Evolutionary conservation across 306 rosid species (phyloP), one percentile per base, ranked within the genome.

Genomic region (Pachyrhizus erosus): DNA sequence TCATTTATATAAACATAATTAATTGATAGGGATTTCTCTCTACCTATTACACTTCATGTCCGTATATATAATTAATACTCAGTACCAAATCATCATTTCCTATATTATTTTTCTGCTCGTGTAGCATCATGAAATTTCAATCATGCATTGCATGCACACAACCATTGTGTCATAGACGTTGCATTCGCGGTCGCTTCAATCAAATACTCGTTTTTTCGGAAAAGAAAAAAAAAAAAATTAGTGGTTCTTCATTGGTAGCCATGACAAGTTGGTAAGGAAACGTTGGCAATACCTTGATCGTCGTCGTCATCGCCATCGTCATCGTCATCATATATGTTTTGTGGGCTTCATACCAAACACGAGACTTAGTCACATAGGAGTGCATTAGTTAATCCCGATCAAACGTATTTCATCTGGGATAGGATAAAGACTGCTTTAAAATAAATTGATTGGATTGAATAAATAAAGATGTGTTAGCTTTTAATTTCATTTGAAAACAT

Each of bases 341-440:
- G 26, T 49, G 77, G 49, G 27, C 39, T 27, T 70, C 58, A 18
- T 20, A 26, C 76, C 76, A 7, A 70, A 45, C 76, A 45, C 18
- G 31, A 70, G 57, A 70, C 2, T 21, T 10, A n/a, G n/a, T n/a
- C n/a, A n/a, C n/a, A n/a, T n/a, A 40, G 29, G n/a, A 68, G 73
- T 39, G 4, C 34, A 15, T 15, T 33, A 64, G 23, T 20, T 18
- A 34, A 34, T 18, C 17, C 8, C 1, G 13, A 5, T 24, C 27
- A 1, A 66, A 34, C 70, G 3, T n/a, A 34, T 65, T 65, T 34
- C 26, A 66, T 66, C 8, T 34, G 11, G 12, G 24, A 7, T 55
- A 0, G 70, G 43, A 31, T 29, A 31, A 31, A 7, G 42, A 64
- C 43, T 17, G 12, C 9, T 64, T 17, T 13, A 5, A 62, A 62